phyloP scores from a whole-genome alignment of 768 basidiomycete genomes.

The Clitopilus passeckerianus region DNA sequence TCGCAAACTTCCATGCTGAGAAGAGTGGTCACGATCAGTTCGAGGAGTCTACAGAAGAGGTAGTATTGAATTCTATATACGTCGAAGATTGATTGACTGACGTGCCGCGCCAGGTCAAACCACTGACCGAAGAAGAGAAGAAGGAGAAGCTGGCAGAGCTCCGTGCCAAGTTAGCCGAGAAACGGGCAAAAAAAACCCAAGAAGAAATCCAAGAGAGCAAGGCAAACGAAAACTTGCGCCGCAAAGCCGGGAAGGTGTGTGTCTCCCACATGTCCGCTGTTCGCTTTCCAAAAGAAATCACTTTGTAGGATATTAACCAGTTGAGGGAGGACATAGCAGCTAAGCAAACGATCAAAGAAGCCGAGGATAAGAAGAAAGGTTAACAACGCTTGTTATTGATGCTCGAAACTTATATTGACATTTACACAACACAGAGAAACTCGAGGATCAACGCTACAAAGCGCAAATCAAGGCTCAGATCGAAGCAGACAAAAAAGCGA shows the following conservation, averaged over 20 bases:
- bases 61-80: conserved; percentile 17
- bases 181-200: conserved; percentile 67
- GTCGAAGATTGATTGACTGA: not conserved
- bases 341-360: conserved; percentile 82
- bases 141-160: conserved; percentile 76
- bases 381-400: conserved; percentile 6
- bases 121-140: conserved; percentile 93
- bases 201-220: conserved; percentile 71
- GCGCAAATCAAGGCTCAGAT: conserved; percentile 92
- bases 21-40: conserved; percentile 95
- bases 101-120: conserved; percentile 63
- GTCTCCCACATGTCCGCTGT: not conserved
- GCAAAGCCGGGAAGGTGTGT: conserved; percentile 79
- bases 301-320: conserved; percentile 57
- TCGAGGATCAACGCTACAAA: conserved; percentile 81
- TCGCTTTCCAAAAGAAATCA: not conserved
- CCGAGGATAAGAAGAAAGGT: conserved; percentile 79
- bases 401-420: not conserved
- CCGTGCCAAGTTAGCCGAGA: conserved; percentile 72
- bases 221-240: conserved; percentile 71
- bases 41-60: conserved; percentile 94
- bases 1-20: conserved; percentile 92
- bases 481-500: conserved; percentile 85
- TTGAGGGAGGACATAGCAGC: conserved; percentile 72
- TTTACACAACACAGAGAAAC: conserved; percentile 59